Base-by-base conservation (phyloP, 1,284 basidiomycete species). In the Leccinum angustisporum region DNA sequence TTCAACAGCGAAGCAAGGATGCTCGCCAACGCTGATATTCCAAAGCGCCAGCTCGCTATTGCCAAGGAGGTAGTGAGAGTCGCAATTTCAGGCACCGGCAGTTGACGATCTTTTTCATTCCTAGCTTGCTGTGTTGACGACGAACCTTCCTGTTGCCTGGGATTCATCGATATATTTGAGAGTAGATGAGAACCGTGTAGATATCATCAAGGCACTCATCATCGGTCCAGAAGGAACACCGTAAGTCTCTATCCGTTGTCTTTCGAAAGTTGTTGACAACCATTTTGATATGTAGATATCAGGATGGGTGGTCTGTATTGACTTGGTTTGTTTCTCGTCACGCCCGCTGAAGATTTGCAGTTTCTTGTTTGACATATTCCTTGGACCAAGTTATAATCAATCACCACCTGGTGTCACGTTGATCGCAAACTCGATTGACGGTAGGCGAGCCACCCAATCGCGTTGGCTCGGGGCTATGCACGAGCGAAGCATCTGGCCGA, bases 161-260 rank as follows among this genome's bases (percentile, higher is more conserved):
- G 86, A 92, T 70, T 95, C 94, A 5, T 94, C 92, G 1, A 88
- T 97, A 66, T 95, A 95, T 78, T 76, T 96, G 58, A 84, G 89
- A 58, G 92, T 94, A 9, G 92, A 94, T 69, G 92, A 95, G 76
- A 87, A 85, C 16, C 86, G 94, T 36, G 93, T 95, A 5, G 94
- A 96, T 72, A 83, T 95, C 51, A 92, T 96, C 76, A 97, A 96
- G 72, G 92, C 91, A 2, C 78, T 92, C 61, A 95, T 96, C 66
- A 92, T 91, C 33, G 94, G 93, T 2, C 94, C 94, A 25, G 91
- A 94, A 77, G 93, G 91, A 61, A 96, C 94, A 53, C 94, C 94
- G 83, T 96, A 81, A 74, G 90, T 85, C 76, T 60, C 72, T 7
- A 62, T 61, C 54, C 25, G 51, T 58, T 58, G 31, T 54, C 34